Evolutionary conservation across 73 alveolate genomes (phyloP), one percentile per base, ranked within the genome.

Genomic region (Paramecium caudatum): DNA sequence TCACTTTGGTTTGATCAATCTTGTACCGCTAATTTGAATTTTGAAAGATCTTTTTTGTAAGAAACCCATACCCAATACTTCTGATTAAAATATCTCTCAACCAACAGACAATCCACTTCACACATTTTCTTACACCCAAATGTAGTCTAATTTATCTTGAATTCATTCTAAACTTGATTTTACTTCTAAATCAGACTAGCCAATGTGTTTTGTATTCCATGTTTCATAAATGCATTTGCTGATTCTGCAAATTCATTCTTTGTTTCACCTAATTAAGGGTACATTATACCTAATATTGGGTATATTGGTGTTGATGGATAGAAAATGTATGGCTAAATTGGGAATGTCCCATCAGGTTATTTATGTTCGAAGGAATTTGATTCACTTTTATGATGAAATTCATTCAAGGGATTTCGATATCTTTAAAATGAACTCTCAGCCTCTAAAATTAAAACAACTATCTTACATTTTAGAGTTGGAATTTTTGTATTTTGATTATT

Each of bases 331-430:
- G 32, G 61, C 39, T 65, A 36, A 65, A 65, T 36, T 3, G 47
- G 83, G 34, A 33, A 65, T 33, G 32, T 4, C 36, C 27, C 1
- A 65, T 65, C 83, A 3, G 48, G 48, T 36, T 65, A 33, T 55
- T 55, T 55, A 13, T 65, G 49, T 23, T 65, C 83, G 34, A 65
- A 65, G 15, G 83, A 65, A 65, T 65, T 65, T 10, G 83, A 65
- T 65, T 65, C 83, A 34, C 83, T 65, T 43, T 65, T 65, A 65
- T 65, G 47, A 13, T 36, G 83, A 65, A 33, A 23, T 7, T 74
- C 88, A 74, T 74, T 74, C 45, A 74, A 45, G 15, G 88, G 88
- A 74, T 74, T 74, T 45, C 88, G 17, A 74, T 74, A 74, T 74
- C 88, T 41, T 43, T 74, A 39, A 74, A 74, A 74, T n/a, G 88